These are phyloP conservation scores for Peniophora sp. DNA, from an alignment of 1,284 basidiomycete species.

Conservation along the genomic window DNA sequence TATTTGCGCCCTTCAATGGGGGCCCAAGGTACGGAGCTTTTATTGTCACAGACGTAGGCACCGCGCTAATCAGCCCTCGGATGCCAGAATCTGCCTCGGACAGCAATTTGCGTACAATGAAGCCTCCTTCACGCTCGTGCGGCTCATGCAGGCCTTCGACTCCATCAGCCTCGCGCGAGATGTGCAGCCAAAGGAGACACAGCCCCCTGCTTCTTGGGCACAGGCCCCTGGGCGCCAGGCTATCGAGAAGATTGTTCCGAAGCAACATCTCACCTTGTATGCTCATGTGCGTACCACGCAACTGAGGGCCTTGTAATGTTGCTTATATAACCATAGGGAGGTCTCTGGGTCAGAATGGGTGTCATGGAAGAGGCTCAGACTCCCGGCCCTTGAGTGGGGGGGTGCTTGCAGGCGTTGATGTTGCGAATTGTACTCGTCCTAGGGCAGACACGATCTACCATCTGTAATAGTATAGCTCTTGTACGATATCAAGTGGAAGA, in stretches of 20 bases:
- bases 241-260: constrained; percentile 29
- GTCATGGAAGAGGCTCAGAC: background rate
- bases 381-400: too few species aligned
- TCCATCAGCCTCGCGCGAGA: constrained; percentile 34
- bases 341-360: constrained; percentile 20
- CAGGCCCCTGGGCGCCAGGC: constrained; percentile 22
- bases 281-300: constrained; percentile 16
- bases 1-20: constrained; percentile 55
- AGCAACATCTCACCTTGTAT: constrained; percentile 34
- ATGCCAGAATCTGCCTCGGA: background rate
- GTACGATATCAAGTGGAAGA: too few species aligned
- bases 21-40: constrained; percentile 39
- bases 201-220: constrained; percentile 28
- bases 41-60: too few species aligned
- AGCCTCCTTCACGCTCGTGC: constrained; percentile 32
- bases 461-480: too few species aligned
- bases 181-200: constrained; percentile 25
- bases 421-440: too few species aligned
- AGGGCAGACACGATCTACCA: too few species aligned
- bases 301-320: background rate
- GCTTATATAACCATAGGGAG: constrained; percentile 11
- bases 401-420: too few species aligned
- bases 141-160: constrained; percentile 39
- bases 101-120: constrained; percentile 35
- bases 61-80: too few species aligned